These are phyloP conservation scores for Xylaria arbuscula DNA, from an alignment of 2,329 filamentous ascomycete species.

Conservation along the genomic window DNA sequence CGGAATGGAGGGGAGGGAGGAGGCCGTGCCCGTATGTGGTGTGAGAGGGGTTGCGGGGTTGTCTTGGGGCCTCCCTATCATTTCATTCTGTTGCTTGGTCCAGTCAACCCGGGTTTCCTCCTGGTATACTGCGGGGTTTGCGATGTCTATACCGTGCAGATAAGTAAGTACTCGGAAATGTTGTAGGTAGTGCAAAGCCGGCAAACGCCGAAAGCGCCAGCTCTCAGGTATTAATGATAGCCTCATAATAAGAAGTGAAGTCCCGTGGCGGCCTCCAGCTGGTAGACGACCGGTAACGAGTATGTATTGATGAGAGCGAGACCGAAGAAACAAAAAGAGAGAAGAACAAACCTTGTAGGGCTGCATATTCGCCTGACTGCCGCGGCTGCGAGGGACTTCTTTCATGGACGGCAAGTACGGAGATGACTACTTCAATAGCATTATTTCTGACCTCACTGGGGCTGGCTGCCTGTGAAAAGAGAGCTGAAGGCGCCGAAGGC, in stretches of 20 bases:
- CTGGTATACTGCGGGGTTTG: not conserved
- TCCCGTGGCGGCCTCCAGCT: conserved; percentile 12
- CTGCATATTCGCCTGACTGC: conserved; percentile 33
- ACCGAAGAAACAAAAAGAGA: not conserved
- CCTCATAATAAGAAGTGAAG: not conserved
- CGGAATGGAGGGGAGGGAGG: not conserved
- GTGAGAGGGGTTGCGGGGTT: conserved; percentile 10
- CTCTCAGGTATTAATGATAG: not conserved
- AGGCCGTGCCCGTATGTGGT: conserved; percentile 11
- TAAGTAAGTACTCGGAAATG: conserved; percentile 4
- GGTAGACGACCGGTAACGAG: conserved; percentile 13
- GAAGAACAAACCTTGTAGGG: conserved; percentile 26
- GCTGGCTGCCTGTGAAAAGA: not conserved
- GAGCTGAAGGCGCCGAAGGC: conserved; percentile 24
- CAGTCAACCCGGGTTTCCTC: not conserved
- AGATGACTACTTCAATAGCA: not conserved
- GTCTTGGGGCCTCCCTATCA: conserved; percentile 8
- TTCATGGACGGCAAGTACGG: conserved; percentile 16
- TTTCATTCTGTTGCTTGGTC: not conserved
- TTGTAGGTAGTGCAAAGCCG: not conserved
- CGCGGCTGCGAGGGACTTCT: conserved; percentile 34
- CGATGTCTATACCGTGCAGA: not conserved
- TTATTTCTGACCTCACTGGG: conserved; percentile 12
- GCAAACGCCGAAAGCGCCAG: conserved; percentile 8
- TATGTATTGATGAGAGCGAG: conserved; percentile 4